Evolutionary conservation across 78 protist genomes (phyloP), one percentile per base, ranked within the genome.

Genomic region (Dictyostelium intermedium): DNA sequence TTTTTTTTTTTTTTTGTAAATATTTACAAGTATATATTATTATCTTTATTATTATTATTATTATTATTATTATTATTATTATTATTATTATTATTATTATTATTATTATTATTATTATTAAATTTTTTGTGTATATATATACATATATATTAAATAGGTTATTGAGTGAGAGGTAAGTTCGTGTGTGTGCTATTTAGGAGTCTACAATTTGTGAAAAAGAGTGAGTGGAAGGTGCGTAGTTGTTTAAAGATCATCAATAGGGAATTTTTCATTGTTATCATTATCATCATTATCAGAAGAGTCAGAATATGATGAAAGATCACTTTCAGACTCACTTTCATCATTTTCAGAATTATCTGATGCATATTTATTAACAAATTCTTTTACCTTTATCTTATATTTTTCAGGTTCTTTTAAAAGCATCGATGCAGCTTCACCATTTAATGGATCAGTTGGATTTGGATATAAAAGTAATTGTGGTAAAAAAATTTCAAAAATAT

Each of bases 391-490:
- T 37, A 53, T 86, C 74, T 92, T 92, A 85, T 84, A 92, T 47
- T 76, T 82, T 60, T 92, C 96, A 10, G 96, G 96, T 13, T 92
- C 96, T 45, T 92, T 92, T 11, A 92, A 13, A 20, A 92, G 45
- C 92, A 99, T 79, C 1, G 99, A 91, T 3, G 99, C 99, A 14
- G 99, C 99, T 56, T 98, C 99, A 27, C 98, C 99, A 82, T 99
- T 99, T 6, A 99, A 96, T 5, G 99, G 99, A 80, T 99, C 99
- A 5, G 98, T 70, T 8, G 99, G 98, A 74, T 99, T 99, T 11
- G 99, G 99, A 74, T 99, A 99, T 13, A 91, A 45, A n/a, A 99
- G 96, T 20, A 99, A 96, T 95, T 99, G 99, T 3, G 99, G 99
- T 47, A 99, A 95, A 61, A 98, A 98, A 8, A 96, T 84, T n/a